phyloP scores from a whole-genome alignment of 2,329 filamentous ascomycete genomes.

The Penicillium sp. region DNA sequence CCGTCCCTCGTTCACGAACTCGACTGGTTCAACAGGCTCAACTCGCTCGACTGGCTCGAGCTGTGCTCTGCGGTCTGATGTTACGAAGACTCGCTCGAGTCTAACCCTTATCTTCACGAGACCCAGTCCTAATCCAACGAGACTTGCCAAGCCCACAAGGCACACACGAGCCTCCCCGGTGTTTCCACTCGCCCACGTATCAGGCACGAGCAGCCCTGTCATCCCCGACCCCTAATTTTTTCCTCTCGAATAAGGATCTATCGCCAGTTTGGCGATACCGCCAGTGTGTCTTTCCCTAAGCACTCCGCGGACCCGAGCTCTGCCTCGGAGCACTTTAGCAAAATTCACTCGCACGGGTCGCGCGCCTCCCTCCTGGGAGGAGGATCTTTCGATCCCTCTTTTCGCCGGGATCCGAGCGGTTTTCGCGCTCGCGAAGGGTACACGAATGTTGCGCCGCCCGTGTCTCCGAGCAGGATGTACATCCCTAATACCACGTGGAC shows the following conservation, averaged over 20 bases:
- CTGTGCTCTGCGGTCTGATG: conserved; percentile 8
- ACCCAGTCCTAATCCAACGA: conserved; percentile 1
- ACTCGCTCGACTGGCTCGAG: conserved; percentile 8
- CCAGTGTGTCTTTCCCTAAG: conserved; percentile 31
- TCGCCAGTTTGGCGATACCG: conserved; percentile 31
- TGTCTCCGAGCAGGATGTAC: conserved; percentile 55
- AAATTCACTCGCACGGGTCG: conserved; percentile 55
- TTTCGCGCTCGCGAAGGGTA: conserved; percentile 53
- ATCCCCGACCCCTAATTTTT: conserved; percentile 4
- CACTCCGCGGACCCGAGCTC: conserved; percentile 32
- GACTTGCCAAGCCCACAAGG: conserved; percentile 11
- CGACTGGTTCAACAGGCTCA: conserved; percentile 4
- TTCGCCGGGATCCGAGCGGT: conserved; percentile 45
- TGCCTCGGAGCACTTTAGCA: conserved; percentile 43
- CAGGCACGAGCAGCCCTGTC: conserved; percentile 7
- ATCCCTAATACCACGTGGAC: conserved; percentile 83
- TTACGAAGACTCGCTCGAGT: conserved; percentile 1
- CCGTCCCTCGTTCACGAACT: conserved; percentile 10
- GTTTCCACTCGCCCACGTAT: conserved; percentile 12
- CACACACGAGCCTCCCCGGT: conserved; percentile 15
- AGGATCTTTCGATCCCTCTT: conserved; percentile 51
- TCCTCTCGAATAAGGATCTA: conserved; percentile 16
- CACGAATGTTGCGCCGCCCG: conserved; percentile 36
- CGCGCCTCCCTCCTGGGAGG: conserved; percentile 58
- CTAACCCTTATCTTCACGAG: conserved; percentile 1